Evolutionary conservation across 1,284 basidiomycete species (phyloP).

Genomic region (Lentinula novae-zelandiae): DNA sequence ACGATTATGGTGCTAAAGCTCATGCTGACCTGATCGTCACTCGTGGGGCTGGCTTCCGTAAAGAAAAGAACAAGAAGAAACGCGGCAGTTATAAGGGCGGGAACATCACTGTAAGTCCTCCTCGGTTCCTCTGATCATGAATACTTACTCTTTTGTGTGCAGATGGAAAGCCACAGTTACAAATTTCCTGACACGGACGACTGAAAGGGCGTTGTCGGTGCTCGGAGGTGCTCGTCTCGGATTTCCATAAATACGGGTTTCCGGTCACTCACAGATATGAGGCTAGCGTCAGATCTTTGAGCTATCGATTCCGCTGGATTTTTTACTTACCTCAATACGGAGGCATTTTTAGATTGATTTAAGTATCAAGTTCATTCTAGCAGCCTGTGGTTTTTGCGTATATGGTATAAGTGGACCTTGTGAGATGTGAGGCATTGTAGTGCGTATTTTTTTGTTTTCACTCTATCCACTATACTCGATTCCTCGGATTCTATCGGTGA

Average conservation of each 20-base stretch:
- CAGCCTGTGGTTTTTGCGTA: no score
- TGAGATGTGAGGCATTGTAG: no score
- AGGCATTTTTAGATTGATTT: no score
- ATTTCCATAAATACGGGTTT: background rate
- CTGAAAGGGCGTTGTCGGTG: background rate
- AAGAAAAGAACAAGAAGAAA: slow-evolving; percentile 99
- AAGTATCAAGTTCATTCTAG: no score
- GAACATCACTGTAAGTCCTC: slow-evolving; percentile 74
- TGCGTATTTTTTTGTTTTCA: no score
- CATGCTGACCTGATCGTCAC: slow-evolving; percentile 89
- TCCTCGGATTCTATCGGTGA: background rate
- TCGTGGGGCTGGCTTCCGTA: slow-evolving; percentile 91
- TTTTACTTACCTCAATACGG: no score
- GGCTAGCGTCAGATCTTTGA: no score
- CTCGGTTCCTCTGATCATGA: background rate
- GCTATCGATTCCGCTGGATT: no score
- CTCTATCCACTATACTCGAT: background rate
- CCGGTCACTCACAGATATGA: no score
- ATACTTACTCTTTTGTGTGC: slow-evolving; percentile 12
- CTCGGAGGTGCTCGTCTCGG: background rate
- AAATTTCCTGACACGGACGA: slow-evolving; percentile 56
- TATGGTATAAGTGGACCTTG: no score
- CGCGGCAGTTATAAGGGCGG: slow-evolving; percentile 89
- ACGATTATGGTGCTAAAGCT: slow-evolving; percentile 89
- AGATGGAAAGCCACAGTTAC: slow-evolving; percentile 83